These are phyloP conservation scores for Monosporozyma solicola DNA, from an alignment of 805 yeast genomes.

Conservation along the genomic window DNA sequence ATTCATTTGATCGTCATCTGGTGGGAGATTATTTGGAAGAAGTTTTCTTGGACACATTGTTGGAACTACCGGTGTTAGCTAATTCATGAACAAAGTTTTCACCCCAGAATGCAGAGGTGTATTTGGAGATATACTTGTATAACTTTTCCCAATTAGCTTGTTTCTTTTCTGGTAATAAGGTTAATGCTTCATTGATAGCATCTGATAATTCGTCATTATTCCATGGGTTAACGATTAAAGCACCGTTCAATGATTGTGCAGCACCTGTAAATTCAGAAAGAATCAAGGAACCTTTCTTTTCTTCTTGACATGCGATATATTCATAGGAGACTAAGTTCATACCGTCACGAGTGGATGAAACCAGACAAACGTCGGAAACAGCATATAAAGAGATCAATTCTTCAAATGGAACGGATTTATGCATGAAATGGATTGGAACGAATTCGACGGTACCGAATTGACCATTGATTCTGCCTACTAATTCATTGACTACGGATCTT, in stretches of 20 bases:
- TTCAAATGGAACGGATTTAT: conserved; percentile 80
- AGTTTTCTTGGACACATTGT: conserved; percentile 1
- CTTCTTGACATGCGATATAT: conserved; percentile 90
- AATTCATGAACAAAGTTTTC: conserved; percentile 89
- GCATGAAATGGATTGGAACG: conserved; percentile 95
- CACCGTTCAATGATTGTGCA: conserved; percentile 95
- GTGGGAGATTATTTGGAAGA: background rate
- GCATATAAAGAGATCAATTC: conserved; percentile 85
- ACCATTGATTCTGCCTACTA: conserved; percentile 95
- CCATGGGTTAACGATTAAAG: conserved; percentile 95
- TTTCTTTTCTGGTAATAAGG: conserved; percentile 75
- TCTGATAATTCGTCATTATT: conserved; percentile 88
- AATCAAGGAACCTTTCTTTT: conserved; percentile 76
- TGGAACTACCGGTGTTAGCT: conserved; percentile 30
- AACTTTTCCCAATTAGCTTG: conserved; percentile 71
- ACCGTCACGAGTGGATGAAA: conserved; percentile 93
- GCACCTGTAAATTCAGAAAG: conserved; percentile 97
- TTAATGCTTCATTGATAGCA: conserved; percentile 78
- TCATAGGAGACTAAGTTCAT: conserved; percentile 96
- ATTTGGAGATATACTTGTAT: conserved; percentile 81
- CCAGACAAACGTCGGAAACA: conserved; percentile 82
- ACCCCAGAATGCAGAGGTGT: conserved; percentile 96
- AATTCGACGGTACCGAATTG: conserved; percentile 94
- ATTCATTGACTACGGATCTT: conserved; percentile 88
- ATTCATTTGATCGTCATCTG: background rate